Percentiles rank a stretch among this genome's conserved stretches.
Conservation (phyloP, 2,329 filamentous ascomycete genomes). For the Colletotrichum musicola region DNA sequence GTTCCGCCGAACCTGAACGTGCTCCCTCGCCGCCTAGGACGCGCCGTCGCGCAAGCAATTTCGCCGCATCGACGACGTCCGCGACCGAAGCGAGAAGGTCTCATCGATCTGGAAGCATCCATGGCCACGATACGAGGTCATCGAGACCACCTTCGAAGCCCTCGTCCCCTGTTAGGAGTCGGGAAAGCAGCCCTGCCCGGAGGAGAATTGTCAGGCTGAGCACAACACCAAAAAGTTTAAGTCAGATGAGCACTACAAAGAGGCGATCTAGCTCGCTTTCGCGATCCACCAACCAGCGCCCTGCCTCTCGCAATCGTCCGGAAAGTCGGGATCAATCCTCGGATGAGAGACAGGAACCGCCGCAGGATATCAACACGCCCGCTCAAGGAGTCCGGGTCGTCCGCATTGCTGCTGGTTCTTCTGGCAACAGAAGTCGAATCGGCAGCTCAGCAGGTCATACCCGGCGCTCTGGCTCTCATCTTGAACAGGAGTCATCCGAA, state of each 20-base stretch:
- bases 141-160: conserved; percentile 51
- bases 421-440: conserved; percentile 56
- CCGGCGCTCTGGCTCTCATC: conserved; percentile 54
- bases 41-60: conserved; percentile 62
- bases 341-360: conserved; percentile 54
- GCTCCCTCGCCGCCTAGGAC: conserved; percentile 60
- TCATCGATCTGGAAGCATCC: conserved; percentile 62
- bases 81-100: conserved; percentile 59
- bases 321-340: conserved; percentile 56
- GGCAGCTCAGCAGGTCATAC: conserved; percentile 52
- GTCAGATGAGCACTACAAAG: conserved; percentile 55
- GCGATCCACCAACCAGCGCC: conserved; percentile 46
- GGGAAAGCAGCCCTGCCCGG: conserved; percentile 65
- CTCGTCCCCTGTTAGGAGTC: conserved; percentile 59
- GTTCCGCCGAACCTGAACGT: conserved; percentile 60
- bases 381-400: conserved; percentile 65
- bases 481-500: conserved; percentile 61
- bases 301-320: conserved; percentile 52
- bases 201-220: conserved; percentile 71
- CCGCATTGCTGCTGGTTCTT: conserved; percentile 66
- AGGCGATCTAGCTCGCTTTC: conserved; percentile 66
- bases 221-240: conserved; percentile 60
- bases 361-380: conserved; percentile 66
- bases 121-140: conserved; percentile 51
- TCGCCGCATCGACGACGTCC: conserved; percentile 59